Evolutionary conservation across 73 alveolate genomes (phyloP), one percentile per base, ranked within the genome.

Genomic region (Uronychia binucleata): DNA sequence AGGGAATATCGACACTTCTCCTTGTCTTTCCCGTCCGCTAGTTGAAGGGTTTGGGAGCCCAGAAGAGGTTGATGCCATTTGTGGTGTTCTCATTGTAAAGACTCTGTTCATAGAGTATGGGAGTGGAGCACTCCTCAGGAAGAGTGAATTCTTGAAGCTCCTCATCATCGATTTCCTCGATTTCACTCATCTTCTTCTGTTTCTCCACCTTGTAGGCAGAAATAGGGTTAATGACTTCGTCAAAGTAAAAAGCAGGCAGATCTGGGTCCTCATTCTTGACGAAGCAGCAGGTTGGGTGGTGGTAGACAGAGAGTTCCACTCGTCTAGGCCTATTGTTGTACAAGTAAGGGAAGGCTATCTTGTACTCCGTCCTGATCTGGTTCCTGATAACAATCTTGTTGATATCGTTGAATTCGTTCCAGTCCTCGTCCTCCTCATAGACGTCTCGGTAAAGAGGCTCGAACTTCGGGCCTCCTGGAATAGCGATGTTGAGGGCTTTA

Each of bases 381-480:
- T 97, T 96, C 83, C 99, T 94, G 57, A 97, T 97, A 35, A 99
- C 97, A 80, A 99, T 97, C 94, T 99, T 99, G 89, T 98, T 98
- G 80, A 99, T 98, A 86, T 99, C 99, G 84, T 98, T 99, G 93
- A 99, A 99, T 93, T 98, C 99, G 84, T 96, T 97, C 99, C 99
- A 96, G 93, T 98, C 98, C 92, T 99, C 99, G 88, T 99, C 99
- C 84, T 98, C 99, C 74, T 98, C 99, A 86, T 87, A 92, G 86
- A 94, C 96, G 93, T 98, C 99, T 77, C 98, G 92, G 89, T 89
- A 94, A 77, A 99, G 94, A 60, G 99, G 99, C 92, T 99, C 99
- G 97, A 98, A 99, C 94, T 99, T 99, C 30, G 99, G 99, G 14
- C 99, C 99, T 79, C 99, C 99, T 67, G 99, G 99, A 77, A 99